Conservation (phyloP, 2,329 filamentous ascomycete species). For the Claviceps spartinae region DNA sequence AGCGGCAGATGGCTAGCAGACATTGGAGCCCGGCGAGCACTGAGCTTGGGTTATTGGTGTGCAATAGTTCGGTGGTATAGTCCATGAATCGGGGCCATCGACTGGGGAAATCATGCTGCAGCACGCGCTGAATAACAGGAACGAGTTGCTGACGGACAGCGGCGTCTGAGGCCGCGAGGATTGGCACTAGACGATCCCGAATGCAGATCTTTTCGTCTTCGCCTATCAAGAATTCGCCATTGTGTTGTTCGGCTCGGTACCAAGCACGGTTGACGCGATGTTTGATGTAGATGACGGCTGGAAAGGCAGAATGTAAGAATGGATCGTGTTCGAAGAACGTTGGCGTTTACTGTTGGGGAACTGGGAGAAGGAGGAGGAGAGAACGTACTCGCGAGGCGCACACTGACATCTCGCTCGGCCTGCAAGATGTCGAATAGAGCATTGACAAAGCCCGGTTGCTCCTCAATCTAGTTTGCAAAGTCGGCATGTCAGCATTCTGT, state of each 20-base stretch:
- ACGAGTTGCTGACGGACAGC: constrained; percentile 86
- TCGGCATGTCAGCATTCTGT: constrained; percentile 1
- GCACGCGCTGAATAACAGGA: constrained; percentile 86
- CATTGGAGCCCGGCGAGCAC: constrained; percentile 92
- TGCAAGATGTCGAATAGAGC: constrained; percentile 83
- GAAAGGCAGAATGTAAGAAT: constrained; percentile 1
- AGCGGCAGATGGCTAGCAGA: constrained; percentile 83
- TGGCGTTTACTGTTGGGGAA: neutral
- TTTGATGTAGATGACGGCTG: constrained; percentile 95
- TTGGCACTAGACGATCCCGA: constrained; percentile 75
- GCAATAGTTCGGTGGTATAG: constrained; percentile 77
- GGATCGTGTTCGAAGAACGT: constrained; percentile 7
- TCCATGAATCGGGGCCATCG: constrained; percentile 93
- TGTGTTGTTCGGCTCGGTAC: constrained; percentile 63
- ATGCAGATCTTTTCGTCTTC: constrained; percentile 84
- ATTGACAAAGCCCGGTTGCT: constrained; percentile 78
- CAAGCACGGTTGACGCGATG: constrained; percentile 92
- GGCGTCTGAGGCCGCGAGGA: constrained; percentile 67
- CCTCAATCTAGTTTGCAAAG: constrained; percentile 55
- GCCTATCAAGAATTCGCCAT: constrained; percentile 60
- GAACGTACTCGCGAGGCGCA: constrained; percentile 75
- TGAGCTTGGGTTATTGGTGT: constrained; percentile 71
- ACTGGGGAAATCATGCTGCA: constrained; percentile 88
- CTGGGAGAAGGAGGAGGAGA: constrained; percentile 7
- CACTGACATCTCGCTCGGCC: constrained; percentile 69